These are phyloP conservation scores for Paecilomyces formosus DNA, from an alignment of 2,329 filamentous ascomycete genomes.

Conservation along the genomic window DNA sequence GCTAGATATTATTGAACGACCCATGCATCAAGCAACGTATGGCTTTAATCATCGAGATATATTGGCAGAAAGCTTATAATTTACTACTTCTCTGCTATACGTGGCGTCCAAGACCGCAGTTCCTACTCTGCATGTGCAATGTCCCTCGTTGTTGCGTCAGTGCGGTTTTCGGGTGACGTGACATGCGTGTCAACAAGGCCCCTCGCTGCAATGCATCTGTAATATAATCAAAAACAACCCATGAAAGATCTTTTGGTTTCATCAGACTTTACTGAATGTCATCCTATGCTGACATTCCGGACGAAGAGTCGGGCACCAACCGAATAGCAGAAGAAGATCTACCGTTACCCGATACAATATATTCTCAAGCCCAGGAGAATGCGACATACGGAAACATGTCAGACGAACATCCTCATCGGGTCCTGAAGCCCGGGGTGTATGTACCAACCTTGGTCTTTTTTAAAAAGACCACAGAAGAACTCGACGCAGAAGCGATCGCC, in stretches of 20 bases:
- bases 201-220: not conserved
- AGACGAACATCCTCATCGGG: not conserved
- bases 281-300: not conserved
- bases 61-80: not conserved
- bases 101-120: not conserved
- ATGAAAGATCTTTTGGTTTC: not conserved
- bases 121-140: not conserved
- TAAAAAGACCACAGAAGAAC: constrained; percentile 50
- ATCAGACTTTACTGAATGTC: not conserved
- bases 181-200: not conserved
- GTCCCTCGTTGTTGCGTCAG: not conserved
- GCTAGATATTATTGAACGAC: no score
- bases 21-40: not conserved
- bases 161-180: not conserved
- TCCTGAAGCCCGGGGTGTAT: constrained; percentile 46
- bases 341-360: not conserved
- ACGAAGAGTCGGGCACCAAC: not conserved
- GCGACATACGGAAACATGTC: not conserved
- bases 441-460: constrained; percentile 65
- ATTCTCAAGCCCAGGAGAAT: not conserved
- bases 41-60: not conserved
- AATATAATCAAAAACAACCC: not conserved
- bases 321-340: not conserved
- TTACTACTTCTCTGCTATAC: not conserved
- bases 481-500: constrained; percentile 54